Evolutionary conservation across 192 early-diverging fungal genomes (phyloP).

Genomic region (Coemansia sp.): DNA sequence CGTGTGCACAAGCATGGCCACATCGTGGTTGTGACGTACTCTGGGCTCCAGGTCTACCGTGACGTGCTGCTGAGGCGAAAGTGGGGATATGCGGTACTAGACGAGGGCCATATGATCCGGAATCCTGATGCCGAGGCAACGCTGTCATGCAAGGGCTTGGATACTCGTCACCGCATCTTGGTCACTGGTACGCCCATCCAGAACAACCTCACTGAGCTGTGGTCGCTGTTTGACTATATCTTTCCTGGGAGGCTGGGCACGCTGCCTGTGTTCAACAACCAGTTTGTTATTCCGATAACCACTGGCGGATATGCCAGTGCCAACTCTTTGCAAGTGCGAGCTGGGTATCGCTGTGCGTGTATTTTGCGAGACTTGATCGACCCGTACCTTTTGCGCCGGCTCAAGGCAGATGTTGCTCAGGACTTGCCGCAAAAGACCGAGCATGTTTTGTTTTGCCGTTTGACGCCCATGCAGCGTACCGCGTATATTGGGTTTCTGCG

Average conservation of each 20-base stretch:
- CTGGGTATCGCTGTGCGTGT: slow-evolving; percentile 89
- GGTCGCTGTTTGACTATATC: slow-evolving; percentile 79
- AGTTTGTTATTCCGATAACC: slow-evolving; percentile 91
- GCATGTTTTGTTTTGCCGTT: slow-evolving; percentile 88
- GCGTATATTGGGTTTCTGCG: slow-evolving; percentile 73
- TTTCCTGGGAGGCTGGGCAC: slow-evolving; percentile 73
- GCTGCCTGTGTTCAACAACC: slow-evolving; percentile 55
- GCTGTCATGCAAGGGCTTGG: slow-evolving; percentile 66
- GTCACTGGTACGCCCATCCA: slow-evolving; percentile 81
- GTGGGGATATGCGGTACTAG: slow-evolving; percentile 88
- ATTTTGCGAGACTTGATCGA: slow-evolving; percentile 88
- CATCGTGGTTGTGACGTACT: slow-evolving; percentile 86
- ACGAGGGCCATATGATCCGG: slow-evolving; percentile 96
- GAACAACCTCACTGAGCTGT: slow-evolving; percentile 76
- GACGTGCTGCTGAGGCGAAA: slow-evolving; percentile 63
- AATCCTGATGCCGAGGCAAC: slow-evolving; percentile 92
- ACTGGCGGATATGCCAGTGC: slow-evolving; percentile 93
- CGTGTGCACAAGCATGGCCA: slow-evolving; percentile 58
- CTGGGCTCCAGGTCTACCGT: slow-evolving; percentile 72
- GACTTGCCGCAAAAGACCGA: slow-evolving; percentile 91
- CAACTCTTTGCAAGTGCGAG: slow-evolving; percentile 84
- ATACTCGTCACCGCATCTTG: slow-evolving; percentile 71
- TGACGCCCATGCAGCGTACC: slow-evolving; percentile 70
- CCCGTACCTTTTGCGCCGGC: slow-evolving; percentile 86
- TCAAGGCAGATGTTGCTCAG: slow-evolving; percentile 89